These are phyloP conservation scores for Diddensiella caesifluorescens DNA, from an alignment of 805 yeast genomes.

Conservation along the genomic window DNA sequence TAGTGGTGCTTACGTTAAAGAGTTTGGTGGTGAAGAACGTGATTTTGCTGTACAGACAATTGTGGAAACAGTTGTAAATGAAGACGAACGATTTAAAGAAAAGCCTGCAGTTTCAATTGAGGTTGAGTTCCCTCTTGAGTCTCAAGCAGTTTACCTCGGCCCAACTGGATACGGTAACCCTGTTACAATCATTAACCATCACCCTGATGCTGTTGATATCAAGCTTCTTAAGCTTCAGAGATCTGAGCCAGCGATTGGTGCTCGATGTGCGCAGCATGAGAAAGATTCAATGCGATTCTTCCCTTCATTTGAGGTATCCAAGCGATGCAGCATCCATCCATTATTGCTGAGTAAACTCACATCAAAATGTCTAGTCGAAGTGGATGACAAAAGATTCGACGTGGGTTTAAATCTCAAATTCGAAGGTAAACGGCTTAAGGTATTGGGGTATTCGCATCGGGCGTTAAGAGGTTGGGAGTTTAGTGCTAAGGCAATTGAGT, in stretches of 20 bases:
- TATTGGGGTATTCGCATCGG: conserved; percentile 77
- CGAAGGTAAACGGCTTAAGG: conserved; percentile 74
- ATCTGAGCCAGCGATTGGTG: conserved; percentile 64
- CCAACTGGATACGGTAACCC: conserved; percentile 83
- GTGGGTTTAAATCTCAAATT: conserved; percentile 82
- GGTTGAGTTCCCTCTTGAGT: conserved; percentile 72
- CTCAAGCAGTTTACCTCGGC: conserved; percentile 74
- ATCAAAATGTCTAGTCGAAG: conserved; percentile 59
- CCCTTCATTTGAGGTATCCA: conserved; percentile 61
- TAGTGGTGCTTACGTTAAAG: conserved; percentile 74
- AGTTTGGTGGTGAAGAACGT: conserved; percentile 50
- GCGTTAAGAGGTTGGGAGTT: conserved; percentile 71
- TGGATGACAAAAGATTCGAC: conserved; percentile 50
- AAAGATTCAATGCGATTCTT: conserved; percentile 49
- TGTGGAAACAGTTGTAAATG: conserved; percentile 66
- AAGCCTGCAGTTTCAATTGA: conserved; percentile 71
- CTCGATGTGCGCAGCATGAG: conserved; percentile 54
- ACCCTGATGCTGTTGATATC: conserved; percentile 32
- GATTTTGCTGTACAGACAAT: conserved; percentile 73
- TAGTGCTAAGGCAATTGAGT: conserved; percentile 64
- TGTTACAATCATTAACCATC: conserved; percentile 40
- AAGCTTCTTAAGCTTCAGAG: conserved; percentile 22
- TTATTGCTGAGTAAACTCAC: conserved; percentile 72
- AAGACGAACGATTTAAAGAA: conserved; percentile 69
- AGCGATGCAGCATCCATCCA: conserved; percentile 50